Conservation (phyloP, 495 filamentous ascomycete genomes). For the Lasiosphaeria hispida region DNA sequence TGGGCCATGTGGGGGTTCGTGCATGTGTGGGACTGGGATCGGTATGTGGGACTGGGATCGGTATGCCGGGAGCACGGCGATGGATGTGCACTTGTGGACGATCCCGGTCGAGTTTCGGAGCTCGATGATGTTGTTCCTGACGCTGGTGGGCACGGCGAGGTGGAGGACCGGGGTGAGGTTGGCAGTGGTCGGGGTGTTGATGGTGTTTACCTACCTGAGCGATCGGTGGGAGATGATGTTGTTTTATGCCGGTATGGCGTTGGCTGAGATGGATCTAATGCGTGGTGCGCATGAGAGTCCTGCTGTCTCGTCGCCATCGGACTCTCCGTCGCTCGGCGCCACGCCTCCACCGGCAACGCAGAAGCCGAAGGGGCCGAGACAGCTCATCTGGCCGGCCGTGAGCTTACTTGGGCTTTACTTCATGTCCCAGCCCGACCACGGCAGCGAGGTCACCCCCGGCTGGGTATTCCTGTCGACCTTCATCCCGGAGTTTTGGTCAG, state of each 20-base stretch:
- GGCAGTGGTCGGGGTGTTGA: slow-evolving; percentile 23
- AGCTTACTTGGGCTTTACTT: slow-evolving; percentile 38
- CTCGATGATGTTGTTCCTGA: slow-evolving; percentile 63
- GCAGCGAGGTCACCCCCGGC: slow-evolving; percentile 36
- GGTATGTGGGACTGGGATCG: slow-evolving; percentile 40
- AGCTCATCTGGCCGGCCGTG: slow-evolving; percentile 11
- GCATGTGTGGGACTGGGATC: slow-evolving; percentile 42
- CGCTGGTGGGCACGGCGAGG: slow-evolving; percentile 46
- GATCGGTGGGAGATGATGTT: slow-evolving; percentile 44
- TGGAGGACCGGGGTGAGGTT: slow-evolving; percentile 28
- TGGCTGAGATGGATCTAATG: slow-evolving; percentile 41
- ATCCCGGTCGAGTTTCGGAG: slow-evolving; percentile 69
- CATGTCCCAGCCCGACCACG: slow-evolving; percentile 42
- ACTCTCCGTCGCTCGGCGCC: too few relatives aligned
- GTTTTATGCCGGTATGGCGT: slow-evolving; percentile 39
- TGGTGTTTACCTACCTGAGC: slow-evolving; percentile 33
- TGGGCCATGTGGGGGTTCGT: slow-evolving; percentile 36
- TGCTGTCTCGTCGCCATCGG: too few relatives aligned
- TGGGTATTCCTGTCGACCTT: slow-evolving; percentile 37
- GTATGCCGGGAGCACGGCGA: slow-evolving; percentile 45
- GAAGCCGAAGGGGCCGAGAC: background rate
- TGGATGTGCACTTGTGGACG: slow-evolving; percentile 70
- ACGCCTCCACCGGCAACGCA: background rate
- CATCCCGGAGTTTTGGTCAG: slow-evolving; percentile 40
- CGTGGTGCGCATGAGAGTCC: slow-evolving; percentile 22